Evolutionary conservation across 768 basidiomycete genomes (phyloP).

Genomic region (Xerocomellus intermedius): DNA sequence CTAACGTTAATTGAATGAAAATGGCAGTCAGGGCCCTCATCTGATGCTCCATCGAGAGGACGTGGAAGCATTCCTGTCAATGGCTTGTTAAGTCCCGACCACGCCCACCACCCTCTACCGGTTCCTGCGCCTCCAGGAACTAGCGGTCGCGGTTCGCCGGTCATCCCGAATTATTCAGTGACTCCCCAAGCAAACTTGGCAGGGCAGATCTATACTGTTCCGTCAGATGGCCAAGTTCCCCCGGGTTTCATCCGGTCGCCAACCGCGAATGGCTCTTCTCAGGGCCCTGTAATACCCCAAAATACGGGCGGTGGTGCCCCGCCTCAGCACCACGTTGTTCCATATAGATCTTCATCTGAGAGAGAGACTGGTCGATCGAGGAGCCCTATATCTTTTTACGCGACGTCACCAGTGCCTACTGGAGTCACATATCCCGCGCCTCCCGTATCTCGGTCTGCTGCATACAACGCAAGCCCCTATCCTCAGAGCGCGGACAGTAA

Average conservation of each 20-base stretch:
- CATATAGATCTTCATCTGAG: constrained; percentile 18
- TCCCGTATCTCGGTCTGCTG: constrained; percentile 27
- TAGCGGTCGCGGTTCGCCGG: constrained; percentile 13
- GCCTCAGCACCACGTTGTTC: constrained; percentile 12
- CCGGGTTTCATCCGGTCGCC: constrained; percentile 9
- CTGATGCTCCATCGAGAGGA: constrained; percentile 33
- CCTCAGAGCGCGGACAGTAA: constrained; percentile 10
- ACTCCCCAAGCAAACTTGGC: constrained; percentile 7
- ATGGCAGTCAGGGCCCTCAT: constrained; percentile 30
- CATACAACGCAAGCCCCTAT: constrained; percentile 3
- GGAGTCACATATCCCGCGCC: constrained; percentile 29
- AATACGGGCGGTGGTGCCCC: constrained; percentile 5
- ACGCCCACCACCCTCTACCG: constrained; percentile 29
- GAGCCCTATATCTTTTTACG: constrained; percentile 25
- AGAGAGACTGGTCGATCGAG: constrained; percentile 19
- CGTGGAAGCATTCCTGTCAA: constrained; percentile 5
- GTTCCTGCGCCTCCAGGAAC: constrained; percentile 17
- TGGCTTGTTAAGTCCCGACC: constrained; percentile 32
- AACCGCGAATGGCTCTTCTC: constrained; percentile 2
- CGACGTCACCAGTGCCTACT: constrained; percentile 24
- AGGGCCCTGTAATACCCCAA: constrained; percentile 25
- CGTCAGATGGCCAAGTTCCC: constrained; percentile 12
- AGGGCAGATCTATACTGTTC: constrained; percentile 14
- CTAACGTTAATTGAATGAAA: constrained; percentile 15
- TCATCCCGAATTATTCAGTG: constrained; percentile 11